phyloP scores from a whole-genome alignment of 352 stramenopile genomes.

The Phytophthora kernoviae region DNA sequence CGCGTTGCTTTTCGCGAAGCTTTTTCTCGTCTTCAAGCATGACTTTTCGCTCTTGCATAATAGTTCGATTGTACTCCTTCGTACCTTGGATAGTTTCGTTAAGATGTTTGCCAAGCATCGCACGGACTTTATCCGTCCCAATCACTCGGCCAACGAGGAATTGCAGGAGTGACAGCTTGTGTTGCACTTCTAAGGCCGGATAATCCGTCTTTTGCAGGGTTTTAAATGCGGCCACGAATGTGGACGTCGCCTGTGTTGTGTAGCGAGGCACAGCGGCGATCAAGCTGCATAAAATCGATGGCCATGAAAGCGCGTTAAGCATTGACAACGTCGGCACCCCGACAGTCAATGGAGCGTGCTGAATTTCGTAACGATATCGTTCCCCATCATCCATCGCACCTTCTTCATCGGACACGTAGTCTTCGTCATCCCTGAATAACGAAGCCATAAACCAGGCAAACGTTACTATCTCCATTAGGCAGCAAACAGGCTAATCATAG shows the following conservation, averaged over 20 bases:
- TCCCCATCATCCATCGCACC: slow-evolving; percentile 79
- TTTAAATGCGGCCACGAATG: slow-evolving; percentile 53
- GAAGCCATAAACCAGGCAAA: background rate
- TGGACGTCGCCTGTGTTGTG: slow-evolving; percentile 41
- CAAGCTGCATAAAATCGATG: slow-evolving; percentile 68
- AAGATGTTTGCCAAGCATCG: slow-evolving; percentile 62
- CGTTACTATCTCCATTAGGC: background rate
- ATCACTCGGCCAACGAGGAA: slow-evolving; percentile 71
- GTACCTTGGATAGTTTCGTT: slow-evolving; percentile 56
- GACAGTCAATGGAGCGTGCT: slow-evolving; percentile 79
- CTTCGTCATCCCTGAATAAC: slow-evolving; percentile 69
- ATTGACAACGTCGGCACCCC: slow-evolving; percentile 79
- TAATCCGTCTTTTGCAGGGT: slow-evolving; percentile 61
- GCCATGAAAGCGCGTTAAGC: slow-evolving; percentile 85
- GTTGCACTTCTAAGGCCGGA: slow-evolving; percentile 43
- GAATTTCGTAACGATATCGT: slow-evolving; percentile 81
- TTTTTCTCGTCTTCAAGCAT: slow-evolving; percentile 84
- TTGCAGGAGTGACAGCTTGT: slow-evolving; percentile 76
- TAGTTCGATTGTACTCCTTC: slow-evolving; percentile 77
- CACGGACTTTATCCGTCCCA: slow-evolving; percentile 68
- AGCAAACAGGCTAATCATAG: too few species aligned
- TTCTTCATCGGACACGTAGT: slow-evolving; percentile 87
- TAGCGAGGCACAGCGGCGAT: slow-evolving; percentile 77
- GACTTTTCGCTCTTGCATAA: slow-evolving; percentile 68
- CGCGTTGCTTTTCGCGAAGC: slow-evolving; percentile 71